Percentiles rank a stretch among this genome's conserved stretches.
Conservation (phyloP, 352 stramenopile species). For the Phytophthora colocasiae region DNA sequence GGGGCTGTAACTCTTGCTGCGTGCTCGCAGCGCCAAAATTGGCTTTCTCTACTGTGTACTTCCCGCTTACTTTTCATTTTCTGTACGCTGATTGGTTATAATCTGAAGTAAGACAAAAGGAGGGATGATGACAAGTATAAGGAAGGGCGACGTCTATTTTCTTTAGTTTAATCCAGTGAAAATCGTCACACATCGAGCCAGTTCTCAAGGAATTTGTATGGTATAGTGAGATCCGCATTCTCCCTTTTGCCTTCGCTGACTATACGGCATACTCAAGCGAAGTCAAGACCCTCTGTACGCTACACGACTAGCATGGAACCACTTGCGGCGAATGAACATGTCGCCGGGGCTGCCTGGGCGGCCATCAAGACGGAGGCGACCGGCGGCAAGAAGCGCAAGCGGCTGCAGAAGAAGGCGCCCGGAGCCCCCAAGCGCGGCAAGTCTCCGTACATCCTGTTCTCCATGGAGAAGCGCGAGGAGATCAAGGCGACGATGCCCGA, state of each 20-base stretch:
- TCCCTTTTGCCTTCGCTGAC: conserved; percentile 76
- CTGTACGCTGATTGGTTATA: no score
- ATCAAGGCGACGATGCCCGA: conserved; percentile 89
- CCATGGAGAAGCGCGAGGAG: conserved; percentile 92
- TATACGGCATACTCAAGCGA: conserved; percentile 87
- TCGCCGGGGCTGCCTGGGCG: conserved; percentile 59
- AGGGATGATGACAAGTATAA: not conserved
- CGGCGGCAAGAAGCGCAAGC: conserved; percentile 90
- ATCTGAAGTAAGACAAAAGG: no score
- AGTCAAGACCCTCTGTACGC: conserved; percentile 47
- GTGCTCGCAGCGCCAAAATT: no score
- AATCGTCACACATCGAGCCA: conserved; percentile 10
- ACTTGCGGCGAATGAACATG: conserved; percentile 70
- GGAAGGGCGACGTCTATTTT: conserved; percentile 4
- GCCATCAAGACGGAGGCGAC: conserved; percentile 59
- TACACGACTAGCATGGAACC: conserved; percentile 62
- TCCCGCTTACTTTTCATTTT: no score
- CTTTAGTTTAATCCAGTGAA: conserved; percentile 3
- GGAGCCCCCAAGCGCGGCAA: conserved; percentile 91
- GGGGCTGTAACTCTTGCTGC: no score
- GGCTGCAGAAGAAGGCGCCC: conserved; percentile 90
- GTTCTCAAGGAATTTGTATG: conserved; percentile 67
- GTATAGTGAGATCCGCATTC: conserved; percentile 83
- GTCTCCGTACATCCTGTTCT: conserved; percentile 93
- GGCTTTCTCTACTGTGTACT: no score